Evolutionary conservation across 208 protist genomes (phyloP).

Genomic region (Wallacemonas rigidus): DNA sequence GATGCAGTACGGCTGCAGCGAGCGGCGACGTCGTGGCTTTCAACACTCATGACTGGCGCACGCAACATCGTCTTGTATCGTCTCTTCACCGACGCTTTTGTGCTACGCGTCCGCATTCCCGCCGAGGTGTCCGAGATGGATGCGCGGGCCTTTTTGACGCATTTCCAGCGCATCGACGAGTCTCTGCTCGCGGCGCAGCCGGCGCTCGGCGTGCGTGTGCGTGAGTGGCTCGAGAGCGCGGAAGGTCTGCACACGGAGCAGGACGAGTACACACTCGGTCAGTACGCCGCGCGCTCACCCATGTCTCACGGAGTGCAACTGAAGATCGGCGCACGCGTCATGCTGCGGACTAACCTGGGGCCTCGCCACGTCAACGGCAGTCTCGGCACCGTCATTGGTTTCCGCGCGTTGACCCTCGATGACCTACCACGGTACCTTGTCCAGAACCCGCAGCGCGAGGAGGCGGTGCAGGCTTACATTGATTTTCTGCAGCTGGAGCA

Average conservation of each 20-base stretch:
- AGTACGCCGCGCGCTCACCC: slow-evolving; percentile 62
- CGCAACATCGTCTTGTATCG: slow-evolving; percentile 70
- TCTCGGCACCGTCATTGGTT: slow-evolving; percentile 84
- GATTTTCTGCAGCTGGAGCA: slow-evolving; percentile 75
- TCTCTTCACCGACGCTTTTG: slow-evolving; percentile 80
- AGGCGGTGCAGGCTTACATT: slow-evolving; percentile 49
- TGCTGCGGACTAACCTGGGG: slow-evolving; percentile 82
- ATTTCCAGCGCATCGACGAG: slow-evolving; percentile 19
- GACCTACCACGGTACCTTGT: slow-evolving; percentile 51
- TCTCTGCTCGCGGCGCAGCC: slow-evolving; percentile 22
- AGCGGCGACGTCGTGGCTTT: slow-evolving; percentile 22
- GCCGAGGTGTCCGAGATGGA: slow-evolving; percentile 42
- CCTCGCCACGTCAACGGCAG: slow-evolving; percentile 83
- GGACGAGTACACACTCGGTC: slow-evolving; percentile 67
- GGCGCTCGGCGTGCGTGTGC: slow-evolving; percentile 45
- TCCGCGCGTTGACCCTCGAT: slow-evolving; percentile 45
- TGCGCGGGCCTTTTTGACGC: slow-evolving; percentile 31
- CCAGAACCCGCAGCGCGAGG: slow-evolving; percentile 33
- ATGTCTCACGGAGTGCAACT: slow-evolving; percentile 50
- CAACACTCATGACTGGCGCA: slow-evolving; percentile 12
- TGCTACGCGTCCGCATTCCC: slow-evolving; percentile 78
- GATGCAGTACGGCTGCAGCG: slow-evolving; percentile 5
- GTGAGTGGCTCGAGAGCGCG: slow-evolving; percentile 54
- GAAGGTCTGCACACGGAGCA: slow-evolving; percentile 81
- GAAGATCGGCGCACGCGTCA: slow-evolving; percentile 80